Evolutionary conservation across 2,329 filamentous ascomycete species (phyloP).

Genomic region (Lecanicillium sp.): DNA sequence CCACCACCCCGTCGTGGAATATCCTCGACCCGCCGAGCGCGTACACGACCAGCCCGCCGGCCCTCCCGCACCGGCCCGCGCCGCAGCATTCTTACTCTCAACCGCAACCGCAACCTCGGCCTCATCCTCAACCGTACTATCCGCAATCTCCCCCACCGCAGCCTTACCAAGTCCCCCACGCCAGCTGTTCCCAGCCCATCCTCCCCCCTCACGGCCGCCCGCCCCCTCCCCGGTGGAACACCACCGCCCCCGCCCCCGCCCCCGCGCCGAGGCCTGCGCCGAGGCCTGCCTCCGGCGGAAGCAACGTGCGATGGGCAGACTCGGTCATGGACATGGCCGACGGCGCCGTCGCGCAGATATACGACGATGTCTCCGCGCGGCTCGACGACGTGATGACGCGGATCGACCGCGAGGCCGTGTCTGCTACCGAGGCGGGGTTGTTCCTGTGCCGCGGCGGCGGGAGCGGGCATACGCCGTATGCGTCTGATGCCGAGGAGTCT

Average conservation of each 20-base stretch:
- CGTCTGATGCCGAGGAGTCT: constrained; percentile 13
- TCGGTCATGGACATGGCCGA: constrained; percentile 40
- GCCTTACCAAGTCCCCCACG: not conserved
- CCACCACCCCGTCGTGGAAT: not conserved
- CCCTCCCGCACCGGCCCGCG: not conserved
- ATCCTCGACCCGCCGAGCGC: constrained; percentile 14
- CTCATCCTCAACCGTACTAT: not conserved
- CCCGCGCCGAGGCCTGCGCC: constrained; percentile 24
- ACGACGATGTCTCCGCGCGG: constrained; percentile 40
- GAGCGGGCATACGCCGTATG: constrained; percentile 16
- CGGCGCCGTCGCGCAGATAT: constrained; percentile 29
- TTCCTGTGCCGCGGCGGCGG: constrained; percentile 29
- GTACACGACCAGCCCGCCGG: constrained; percentile 15
- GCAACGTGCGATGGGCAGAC: constrained; percentile 31
- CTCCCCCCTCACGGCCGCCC: not conserved
- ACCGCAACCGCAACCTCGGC: not conserved
- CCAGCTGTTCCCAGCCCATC: constrained; percentile 2
- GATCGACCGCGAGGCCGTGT: constrained; percentile 58
- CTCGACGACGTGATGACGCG: constrained; percentile 64
- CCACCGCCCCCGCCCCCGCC: constrained; percentile 12
- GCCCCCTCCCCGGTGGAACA: not conserved
- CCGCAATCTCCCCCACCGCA: not conserved
- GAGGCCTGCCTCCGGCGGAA: no score
- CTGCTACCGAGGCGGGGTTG: constrained; percentile 50
- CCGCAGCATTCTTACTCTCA: constrained; percentile 8